A percentile compares a stretch with the other conserved stretches of the same genome.
Conservation (phyloP, 331 rosid genomes). For the Malus hybrid region DNA sequence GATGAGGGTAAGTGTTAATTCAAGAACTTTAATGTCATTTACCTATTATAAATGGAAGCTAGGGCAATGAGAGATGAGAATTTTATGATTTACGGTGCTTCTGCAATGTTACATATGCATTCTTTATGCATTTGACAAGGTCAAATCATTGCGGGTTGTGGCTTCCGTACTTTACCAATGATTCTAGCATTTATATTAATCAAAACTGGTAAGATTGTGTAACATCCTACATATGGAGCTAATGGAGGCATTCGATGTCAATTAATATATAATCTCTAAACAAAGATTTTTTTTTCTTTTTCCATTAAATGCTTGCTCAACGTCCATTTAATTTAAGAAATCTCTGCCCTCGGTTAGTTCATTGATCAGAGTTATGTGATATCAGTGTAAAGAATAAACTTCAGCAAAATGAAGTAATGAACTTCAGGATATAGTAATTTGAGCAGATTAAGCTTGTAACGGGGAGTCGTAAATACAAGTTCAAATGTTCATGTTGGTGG, state of each 20-base stretch:
- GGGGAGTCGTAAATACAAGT: not conserved
- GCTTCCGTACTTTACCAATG: not conserved
- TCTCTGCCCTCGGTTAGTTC: not conserved
- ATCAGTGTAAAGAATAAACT: not conserved
- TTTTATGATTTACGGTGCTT: not conserved
- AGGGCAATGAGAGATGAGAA: not conserved
- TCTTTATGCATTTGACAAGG: not conserved
- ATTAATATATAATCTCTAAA: no score
- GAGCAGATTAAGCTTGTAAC: not conserved
- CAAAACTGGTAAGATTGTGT: not conserved
- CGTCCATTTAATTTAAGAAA: not conserved
- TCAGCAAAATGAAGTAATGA: not conserved
- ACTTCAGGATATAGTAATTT: not conserved
- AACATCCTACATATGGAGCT: not conserved
- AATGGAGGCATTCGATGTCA: not conserved
- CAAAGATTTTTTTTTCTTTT: not conserved
- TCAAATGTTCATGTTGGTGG: not conserved
- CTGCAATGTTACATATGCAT: not conserved
- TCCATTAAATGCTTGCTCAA: not conserved
- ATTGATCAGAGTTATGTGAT: not conserved
- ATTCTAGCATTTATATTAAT: not conserved
- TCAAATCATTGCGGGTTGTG: not conserved
- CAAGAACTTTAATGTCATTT: not conserved
- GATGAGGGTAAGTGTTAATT: conserved; percentile 47
- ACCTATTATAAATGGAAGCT: not conserved